Evolutionary conservation across 2,329 filamentous ascomycete genomes (phyloP).

Genomic region (Didymella pinodella): DNA sequence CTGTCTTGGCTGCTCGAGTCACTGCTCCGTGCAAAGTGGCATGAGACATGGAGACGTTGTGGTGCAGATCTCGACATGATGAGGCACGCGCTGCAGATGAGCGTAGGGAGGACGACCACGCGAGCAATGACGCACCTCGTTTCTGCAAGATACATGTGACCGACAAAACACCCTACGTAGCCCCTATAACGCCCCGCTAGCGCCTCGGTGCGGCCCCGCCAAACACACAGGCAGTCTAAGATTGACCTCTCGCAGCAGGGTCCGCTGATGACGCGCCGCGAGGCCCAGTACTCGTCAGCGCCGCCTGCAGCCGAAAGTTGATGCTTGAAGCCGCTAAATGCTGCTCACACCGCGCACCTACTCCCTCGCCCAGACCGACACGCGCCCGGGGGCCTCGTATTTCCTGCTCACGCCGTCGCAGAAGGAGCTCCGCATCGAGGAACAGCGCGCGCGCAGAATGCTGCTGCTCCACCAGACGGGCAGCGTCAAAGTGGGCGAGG

Average conservation of each 20-base stretch:
- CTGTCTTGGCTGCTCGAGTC: neutral
- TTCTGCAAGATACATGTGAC: slow-evolving; percentile 17
- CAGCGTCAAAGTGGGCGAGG: slow-evolving; percentile 91
- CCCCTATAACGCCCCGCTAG: slow-evolving; percentile 13
- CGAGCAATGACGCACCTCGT: slow-evolving; percentile 23
- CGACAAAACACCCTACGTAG: slow-evolving; percentile 15
- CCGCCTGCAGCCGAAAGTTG: slow-evolving; percentile 29
- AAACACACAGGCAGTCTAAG: slow-evolving; percentile 8
- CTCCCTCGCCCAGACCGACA: slow-evolving; percentile 45
- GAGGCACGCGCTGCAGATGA: neutral
- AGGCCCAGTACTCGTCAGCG: slow-evolving; percentile 13
- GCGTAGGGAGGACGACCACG: slow-evolving; percentile 17
- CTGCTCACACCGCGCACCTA: slow-evolving; percentile 53
- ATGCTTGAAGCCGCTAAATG: slow-evolving; percentile 48
- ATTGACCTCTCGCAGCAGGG: slow-evolving; percentile 10
- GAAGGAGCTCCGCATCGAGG: slow-evolving; percentile 43
- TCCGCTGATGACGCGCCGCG: slow-evolving; percentile 22
- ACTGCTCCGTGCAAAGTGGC: neutral
- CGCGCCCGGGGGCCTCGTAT: slow-evolving; percentile 42
- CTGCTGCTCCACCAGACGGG: slow-evolving; percentile 90
- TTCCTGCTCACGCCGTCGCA: slow-evolving; percentile 45
- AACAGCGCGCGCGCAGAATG: slow-evolving; percentile 64
- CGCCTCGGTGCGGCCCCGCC: slow-evolving; percentile 15
- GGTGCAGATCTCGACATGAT: neutral
- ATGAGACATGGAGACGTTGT: neutral